Conservation (phyloP, 441 rosid genomes). For the Populus hybrid region DNA sequence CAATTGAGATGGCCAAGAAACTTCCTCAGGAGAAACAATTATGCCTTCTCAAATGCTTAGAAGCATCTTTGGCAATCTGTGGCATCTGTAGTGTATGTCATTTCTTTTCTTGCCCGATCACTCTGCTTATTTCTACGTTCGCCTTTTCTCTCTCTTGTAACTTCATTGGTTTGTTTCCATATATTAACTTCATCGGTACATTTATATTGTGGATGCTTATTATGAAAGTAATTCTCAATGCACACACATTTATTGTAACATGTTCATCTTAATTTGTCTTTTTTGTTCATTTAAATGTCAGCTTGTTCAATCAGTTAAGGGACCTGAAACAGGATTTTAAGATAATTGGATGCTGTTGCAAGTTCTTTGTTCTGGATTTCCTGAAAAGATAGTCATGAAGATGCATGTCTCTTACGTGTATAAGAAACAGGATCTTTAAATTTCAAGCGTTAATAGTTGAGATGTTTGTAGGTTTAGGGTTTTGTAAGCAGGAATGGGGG, state of each 20-base stretch:
- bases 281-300: neutral
- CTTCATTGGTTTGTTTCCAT: neutral
- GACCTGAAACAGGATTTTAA: neutral
- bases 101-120: constrained; percentile 1
- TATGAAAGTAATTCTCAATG: neutral
- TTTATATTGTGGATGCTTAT: neutral
- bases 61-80: constrained; percentile 79
- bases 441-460: neutral
- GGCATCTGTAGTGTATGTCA: constrained; percentile 79
- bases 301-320: neutral
- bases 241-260: neutral
- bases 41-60: constrained; percentile 48
- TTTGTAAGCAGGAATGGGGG: no score
- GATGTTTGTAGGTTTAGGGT: neutral
- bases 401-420: neutral
- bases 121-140: neutral
- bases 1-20: constrained; percentile 58
- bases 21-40: constrained; percentile 45
- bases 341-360: neutral
- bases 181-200: neutral
- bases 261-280: neutral
- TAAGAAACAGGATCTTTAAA: neutral
- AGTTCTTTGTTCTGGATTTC: neutral
- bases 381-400: neutral
- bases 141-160: neutral